Evolutionary conservation across 225 moss, liverwort and hornwort genomes (phyloP), one percentile per base, ranked within the genome.

Genomic region (Marchantia paleacea): DNA sequence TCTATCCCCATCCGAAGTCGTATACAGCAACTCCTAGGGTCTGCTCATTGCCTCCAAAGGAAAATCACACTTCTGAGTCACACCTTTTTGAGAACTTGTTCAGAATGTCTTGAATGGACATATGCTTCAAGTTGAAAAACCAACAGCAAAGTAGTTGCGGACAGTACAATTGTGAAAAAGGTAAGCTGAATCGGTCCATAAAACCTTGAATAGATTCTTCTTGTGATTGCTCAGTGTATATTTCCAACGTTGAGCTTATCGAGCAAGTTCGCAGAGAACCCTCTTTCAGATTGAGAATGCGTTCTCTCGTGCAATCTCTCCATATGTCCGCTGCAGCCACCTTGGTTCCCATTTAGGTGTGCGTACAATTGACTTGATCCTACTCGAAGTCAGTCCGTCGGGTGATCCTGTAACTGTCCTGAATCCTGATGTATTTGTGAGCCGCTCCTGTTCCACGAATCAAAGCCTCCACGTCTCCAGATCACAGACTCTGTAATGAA

Each of bases 251-350:
- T 48, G 26, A 47, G 18, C 26, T 29, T 29, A 28, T 7, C 31
- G 28, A 29, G 47, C 69, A 70, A 28, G 47, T 30, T 70, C 47
- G 47, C 48, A 52, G 3, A 25, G 72, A 73, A 52, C 9, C 72
- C 12, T 73, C 72, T 52, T 49, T 73, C 16, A 73, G 48, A 25
- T 52, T 73, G 10, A 73, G 18, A 51, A 73, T 25, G 10, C 52
- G 51, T 52, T 73, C 72, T 39, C 52, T 73, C 52, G 52, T 73
- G 72, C 72, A 51, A 19, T 52, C 52, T 52, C 48, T 73, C 72
- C 72, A 51, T 22, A 51, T 25, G 4, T 73, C 52, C 49, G 50
- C 22, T 24, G 72, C 72, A 13, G 50, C 51, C n/a, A 73, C 51
- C 22, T 73, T 51, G 72, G 10, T 52, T 22, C 18, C 50, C 72